Conservation (phyloP, 176 grass and related monocot species). For the Triticum aestivum region IWGSC_CS_RefSeq_v2.1 NC_057798.1:399540327-399540826, state of each 20-base stretch:
- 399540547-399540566: conserved; percentile 75
- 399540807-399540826: conserved; percentile 53
- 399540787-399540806: conserved; percentile 51
- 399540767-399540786: conserved; percentile 62
- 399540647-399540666: conserved; percentile 79
- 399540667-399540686: conserved; percentile 98
- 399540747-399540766: conserved; percentile 38
- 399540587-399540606: conserved; percentile 83
- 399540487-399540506: conserved; percentile 78
- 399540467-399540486: conserved; percentile 96
- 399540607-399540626: conserved; percentile 82
- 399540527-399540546: conserved; percentile 98
- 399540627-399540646: conserved; percentile 82
- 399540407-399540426: background rate
- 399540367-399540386: background rate
- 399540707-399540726: conserved; percentile 39
- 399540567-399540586: conserved; percentile 90
- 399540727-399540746: conserved; percentile 51
- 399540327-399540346: too few relatives aligned
- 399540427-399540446: background rate
- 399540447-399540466: conserved; percentile 62
- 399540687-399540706: conserved; percentile 82
- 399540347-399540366: too few relatives aligned
- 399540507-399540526: conserved; percentile 98
- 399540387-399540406: background rate